phyloP scores from a whole-genome alignment of 129 eudicot species.

The Flaveria trinervia region DNA sequence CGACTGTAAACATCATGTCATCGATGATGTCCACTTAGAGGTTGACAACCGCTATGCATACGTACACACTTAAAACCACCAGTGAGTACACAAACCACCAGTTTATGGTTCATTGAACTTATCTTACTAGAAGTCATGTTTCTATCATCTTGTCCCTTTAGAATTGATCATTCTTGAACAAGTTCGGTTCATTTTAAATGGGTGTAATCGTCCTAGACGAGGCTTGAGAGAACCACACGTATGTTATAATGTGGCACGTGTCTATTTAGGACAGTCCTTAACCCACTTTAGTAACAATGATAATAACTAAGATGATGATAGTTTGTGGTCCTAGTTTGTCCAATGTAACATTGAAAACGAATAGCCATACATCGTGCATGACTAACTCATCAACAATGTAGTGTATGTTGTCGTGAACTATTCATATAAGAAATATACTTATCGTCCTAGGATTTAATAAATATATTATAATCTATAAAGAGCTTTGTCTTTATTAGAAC shows the following conservation, averaged over 20 bases:
- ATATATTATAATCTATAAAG: background rate
- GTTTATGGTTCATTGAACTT: background rate
- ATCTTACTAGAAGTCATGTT: background rate
- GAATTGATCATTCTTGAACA: background rate
- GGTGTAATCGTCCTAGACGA: background rate
- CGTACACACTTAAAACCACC: background rate
- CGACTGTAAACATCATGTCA: background rate
- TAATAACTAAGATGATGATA: background rate
- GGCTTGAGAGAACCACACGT: background rate
- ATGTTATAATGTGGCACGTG: background rate
- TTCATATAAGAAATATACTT: background rate
- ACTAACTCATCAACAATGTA: background rate
- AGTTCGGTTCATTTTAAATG: background rate
- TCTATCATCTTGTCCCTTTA: background rate
- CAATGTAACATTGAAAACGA: background rate
- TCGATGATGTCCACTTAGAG: background rate
- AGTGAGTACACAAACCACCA: background rate
- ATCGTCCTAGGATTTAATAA: background rate
- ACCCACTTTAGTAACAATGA: conserved; percentile 1
- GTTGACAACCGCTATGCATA: background rate
- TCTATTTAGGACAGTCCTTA: background rate
- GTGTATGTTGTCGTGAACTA: background rate
- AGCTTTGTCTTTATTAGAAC: background rate
- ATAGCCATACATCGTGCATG: background rate
- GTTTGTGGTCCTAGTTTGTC: background rate